These are phyloP conservation scores for Pythium insidiosum DNA, from an alignment of 352 stramenopile species.

Conservation along the genomic window DNA sequence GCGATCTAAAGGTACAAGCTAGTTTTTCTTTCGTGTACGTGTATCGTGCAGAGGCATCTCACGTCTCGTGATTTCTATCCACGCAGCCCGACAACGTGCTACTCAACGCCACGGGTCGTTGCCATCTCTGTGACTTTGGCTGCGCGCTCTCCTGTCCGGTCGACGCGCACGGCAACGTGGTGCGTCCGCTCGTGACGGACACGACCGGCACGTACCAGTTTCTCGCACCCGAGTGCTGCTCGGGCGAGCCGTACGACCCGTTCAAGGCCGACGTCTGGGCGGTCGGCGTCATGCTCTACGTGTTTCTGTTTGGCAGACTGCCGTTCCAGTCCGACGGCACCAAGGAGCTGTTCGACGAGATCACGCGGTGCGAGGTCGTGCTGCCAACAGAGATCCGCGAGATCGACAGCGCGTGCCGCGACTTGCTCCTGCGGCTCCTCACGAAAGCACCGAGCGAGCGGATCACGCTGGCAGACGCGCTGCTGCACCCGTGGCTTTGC, in stretches of 20 bases:
- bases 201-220: constrained; percentile 90
- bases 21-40: constrained; percentile 6
- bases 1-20: constrained; percentile 78
- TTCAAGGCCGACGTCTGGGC: constrained; percentile 85
- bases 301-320: constrained; percentile 78
- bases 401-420: constrained; percentile 21
- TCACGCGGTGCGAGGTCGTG: constrained; percentile 31
- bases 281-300: constrained; percentile 75
- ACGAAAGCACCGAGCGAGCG: constrained; percentile 36
- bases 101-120: constrained; percentile 65
- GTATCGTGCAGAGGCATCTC: not conserved
- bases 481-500: constrained; percentile 54
- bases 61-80: not conserved
- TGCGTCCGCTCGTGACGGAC: constrained; percentile 35
- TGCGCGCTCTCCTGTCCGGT: constrained; percentile 42
- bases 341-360: constrained; percentile 78
- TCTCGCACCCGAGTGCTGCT: constrained; percentile 82
- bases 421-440: constrained; percentile 49
- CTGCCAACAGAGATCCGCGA: constrained; percentile 14
- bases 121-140: constrained; percentile 85
- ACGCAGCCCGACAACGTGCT: constrained; percentile 82
- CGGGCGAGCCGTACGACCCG: constrained; percentile 72
- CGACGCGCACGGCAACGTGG: not conserved
- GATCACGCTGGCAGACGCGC: constrained; percentile 40
- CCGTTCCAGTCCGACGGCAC: constrained; percentile 70